Evolutionary conservation across 768 basidiomycete genomes (phyloP), one percentile per base, ranked within the genome.

Genomic region (Mrakia frigida): DNA sequence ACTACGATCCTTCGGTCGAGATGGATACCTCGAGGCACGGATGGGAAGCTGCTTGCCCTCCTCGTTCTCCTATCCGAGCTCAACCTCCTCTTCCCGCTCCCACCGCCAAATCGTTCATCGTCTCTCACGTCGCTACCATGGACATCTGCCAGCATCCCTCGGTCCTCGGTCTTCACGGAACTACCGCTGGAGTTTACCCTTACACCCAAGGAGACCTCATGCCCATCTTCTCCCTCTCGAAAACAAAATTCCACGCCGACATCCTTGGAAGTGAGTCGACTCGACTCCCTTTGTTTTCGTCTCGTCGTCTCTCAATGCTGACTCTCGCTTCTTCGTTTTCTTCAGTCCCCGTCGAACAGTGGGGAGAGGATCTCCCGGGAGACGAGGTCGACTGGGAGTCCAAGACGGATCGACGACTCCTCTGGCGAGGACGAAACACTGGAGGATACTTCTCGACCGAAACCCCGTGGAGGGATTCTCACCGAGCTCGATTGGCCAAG

Each of bases 121-220:
- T 80, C 61, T 79, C 81, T 71, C 82, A 84, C 79, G 7, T 25
- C 10, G 73, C 67, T 6, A 74, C 81, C 11, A 82, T 83, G 81
- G 82, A 85, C 77, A 78, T 84, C 39, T 85, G 84, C 80, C 73
- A 80, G 21, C 81, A 84, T 72, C 84, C 84, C 28, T 81, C 82
- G 61, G 78, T 79, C 52, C 80, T 83, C 74, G 79, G 78, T 28
- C 70, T 82, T 39, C 84, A 84, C 80, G 84, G 84, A 21, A 80
- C 82, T 69, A 82, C 83, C 21, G 75, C 81, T 11, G 77, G 78
- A 18, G 77, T 79, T 18, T 77, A 79, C 9, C 79, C 81, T 52
- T 78, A 79, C 31, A 81, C 81, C 61, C 69, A 63, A 21, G 31
- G 50, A n/a, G 71, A 72, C n/a, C 78, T 82, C 33, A 78, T 77